These are phyloP conservation scores for Pyracantha coccinea DNA, from an alignment of 331 rosid genomes.

Conservation along the genomic window DNA sequence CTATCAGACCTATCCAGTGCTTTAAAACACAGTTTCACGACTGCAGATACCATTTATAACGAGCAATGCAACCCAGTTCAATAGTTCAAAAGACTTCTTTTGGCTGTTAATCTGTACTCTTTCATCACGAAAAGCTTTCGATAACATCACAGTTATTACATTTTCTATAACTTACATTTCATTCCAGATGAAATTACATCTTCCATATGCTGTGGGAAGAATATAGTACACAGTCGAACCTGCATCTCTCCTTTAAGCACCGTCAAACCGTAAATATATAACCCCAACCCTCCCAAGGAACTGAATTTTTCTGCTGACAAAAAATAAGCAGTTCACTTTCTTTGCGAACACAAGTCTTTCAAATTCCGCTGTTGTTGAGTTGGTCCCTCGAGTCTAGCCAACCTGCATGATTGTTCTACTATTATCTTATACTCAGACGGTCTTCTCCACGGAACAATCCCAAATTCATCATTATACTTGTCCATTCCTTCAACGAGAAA, in stretches of 20 bases:
- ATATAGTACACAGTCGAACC: slow-evolving; percentile 15
- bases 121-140: background rate
- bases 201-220: slow-evolving; percentile 14
- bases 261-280: slow-evolving; percentile 3
- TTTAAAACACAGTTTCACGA: no score
- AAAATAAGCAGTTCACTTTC: slow-evolving; percentile 12
- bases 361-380: slow-evolving; percentile 33
- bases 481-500: slow-evolving; percentile 68
- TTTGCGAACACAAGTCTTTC: slow-evolving; percentile 40
- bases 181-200: slow-evolving; percentile 8
- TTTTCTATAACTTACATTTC: background rate
- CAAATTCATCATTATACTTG: slow-evolving; percentile 79
- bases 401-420: slow-evolving; percentile 63
- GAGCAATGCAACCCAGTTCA: background rate
- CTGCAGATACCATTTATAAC: background rate
- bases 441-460: slow-evolving; percentile 60
- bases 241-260: slow-evolving; percentile 5
- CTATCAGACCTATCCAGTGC: no score
- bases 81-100: background rate
- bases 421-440: slow-evolving; percentile 39
- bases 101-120: background rate
- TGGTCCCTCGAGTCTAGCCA: slow-evolving; percentile 45
- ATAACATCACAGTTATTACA: background rate
- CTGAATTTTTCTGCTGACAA: slow-evolving; percentile 7
- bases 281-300: slow-evolving; percentile 1